Evolutionary conservation across 306 rosid species (phyloP).

Genomic region (Prunus kanzakura): DNA sequence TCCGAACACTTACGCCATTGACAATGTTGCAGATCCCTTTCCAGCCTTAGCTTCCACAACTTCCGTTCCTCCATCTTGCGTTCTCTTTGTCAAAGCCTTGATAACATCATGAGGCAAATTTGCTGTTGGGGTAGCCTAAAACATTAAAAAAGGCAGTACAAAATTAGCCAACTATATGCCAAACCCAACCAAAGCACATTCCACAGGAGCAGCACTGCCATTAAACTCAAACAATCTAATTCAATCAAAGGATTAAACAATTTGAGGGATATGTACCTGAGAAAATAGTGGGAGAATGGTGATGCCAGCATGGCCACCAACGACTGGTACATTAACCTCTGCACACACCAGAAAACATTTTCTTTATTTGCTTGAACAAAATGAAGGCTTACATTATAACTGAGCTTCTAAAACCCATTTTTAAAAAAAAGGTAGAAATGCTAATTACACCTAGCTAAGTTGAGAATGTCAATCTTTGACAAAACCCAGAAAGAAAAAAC

Average conservation of each 20-base stretch:
- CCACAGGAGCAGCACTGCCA: neutral
- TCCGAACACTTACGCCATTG: slow-evolving; percentile 84
- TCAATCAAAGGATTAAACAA: neutral
- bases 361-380: neutral
- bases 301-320: slow-evolving; percentile 97
- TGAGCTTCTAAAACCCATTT: neutral
- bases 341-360: slow-evolving; percentile 29
- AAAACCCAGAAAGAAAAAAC: neutral
- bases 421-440: neutral
- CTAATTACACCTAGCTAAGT: neutral
- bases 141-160: slow-evolving; percentile 9
- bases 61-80: slow-evolving; percentile 99
- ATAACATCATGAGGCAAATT: slow-evolving; percentile 65
- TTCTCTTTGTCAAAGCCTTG: slow-evolving; percentile 80
- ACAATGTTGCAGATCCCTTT: slow-evolving; percentile 97
- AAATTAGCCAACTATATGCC: slow-evolving; percentile 3
- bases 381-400: neutral
- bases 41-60: slow-evolving; percentile 99
- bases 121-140: slow-evolving; percentile 79
- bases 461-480: neutral
- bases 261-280: slow-evolving; percentile 47
- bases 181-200: slow-evolving; percentile 17
- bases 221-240: neutral
- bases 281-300: slow-evolving; percentile 97
- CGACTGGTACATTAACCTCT: slow-evolving; percentile 95